These are phyloP conservation scores for Meredithiella fracta DNA, from an alignment of 2,329 filamentous ascomycete genomes.

Conservation along the genomic window DNA sequence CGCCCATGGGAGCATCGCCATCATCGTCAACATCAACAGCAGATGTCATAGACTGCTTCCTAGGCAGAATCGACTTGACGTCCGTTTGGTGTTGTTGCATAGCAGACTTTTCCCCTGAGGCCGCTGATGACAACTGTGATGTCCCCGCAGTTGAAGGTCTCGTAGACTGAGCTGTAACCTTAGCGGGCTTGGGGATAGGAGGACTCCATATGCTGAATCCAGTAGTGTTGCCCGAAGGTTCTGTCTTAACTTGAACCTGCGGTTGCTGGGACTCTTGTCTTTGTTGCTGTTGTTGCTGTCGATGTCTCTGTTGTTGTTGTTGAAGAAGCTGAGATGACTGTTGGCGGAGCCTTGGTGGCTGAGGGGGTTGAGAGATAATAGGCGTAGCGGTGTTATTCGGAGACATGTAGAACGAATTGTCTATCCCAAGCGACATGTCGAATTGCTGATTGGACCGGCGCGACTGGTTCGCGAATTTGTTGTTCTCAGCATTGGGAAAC, in stretches of 20 bases:
- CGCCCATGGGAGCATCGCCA: background rate
- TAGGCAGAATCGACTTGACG: background rate
- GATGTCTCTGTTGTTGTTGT: constrained; percentile 1
- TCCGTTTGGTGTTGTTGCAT: constrained; percentile 3
- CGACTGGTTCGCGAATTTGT: background rate
- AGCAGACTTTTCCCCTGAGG: constrained; percentile 9
- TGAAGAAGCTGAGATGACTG: constrained; percentile 15
- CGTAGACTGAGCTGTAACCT: constrained; percentile 20
- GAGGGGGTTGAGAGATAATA: constrained; percentile 1
- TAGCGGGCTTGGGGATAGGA: constrained; percentile 25
- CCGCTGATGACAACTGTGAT: constrained; percentile 13
- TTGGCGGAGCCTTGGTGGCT: constrained; percentile 7
- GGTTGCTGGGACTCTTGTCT: constrained; percentile 3
- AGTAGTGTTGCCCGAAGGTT: constrained; percentile 2
- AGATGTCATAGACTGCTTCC: background rate
- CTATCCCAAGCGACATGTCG: background rate
- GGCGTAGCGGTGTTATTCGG: background rate
- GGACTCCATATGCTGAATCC: constrained; percentile 23
- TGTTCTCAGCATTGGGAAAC: background rate
- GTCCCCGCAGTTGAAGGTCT: constrained; percentile 15
- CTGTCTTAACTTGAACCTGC: background rate
- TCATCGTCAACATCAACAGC: background rate
- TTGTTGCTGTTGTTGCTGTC: constrained; percentile 7
- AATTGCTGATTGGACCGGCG: background rate
- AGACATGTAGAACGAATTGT: background rate